Base-by-base conservation (phyloP, 208 protist genomes). In the Trypanosomatidae sp. region DNA sequence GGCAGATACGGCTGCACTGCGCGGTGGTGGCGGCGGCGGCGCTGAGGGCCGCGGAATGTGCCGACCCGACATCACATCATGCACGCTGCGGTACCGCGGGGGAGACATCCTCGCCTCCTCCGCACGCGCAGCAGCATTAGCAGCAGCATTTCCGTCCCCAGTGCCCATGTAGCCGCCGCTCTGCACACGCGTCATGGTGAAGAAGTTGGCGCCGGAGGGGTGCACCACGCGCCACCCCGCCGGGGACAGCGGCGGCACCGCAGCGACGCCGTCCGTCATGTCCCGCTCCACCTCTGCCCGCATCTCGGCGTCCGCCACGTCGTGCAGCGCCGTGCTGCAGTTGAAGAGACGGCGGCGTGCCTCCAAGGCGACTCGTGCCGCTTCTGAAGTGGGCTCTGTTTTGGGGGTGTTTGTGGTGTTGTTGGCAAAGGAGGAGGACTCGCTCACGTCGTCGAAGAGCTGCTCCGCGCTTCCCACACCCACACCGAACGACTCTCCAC, bases 191-290 rank as follows among this genome's bases (percentile, higher is more conserved):
- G 79, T 71, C 87, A 96, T 88, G 49, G 74, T 76, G 76, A 96
- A 94, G 66, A 81, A 91, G 65, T 74, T 78, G 3, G 85, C 82
- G 1, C 89, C 89, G 2, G 86, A 52, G 2, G 66, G 47, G 71
- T 95, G 90, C 52, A 86, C 71, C 30, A 96, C 84, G 15, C 72
- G 68, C 90, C 92, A 96, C 0, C 88, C 88, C 12, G 33, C 7
- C 50, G 92, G 90, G 17, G 90, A 79, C 3, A 96, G 76, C 52
- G 92, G 92, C 2, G 92, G 90, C 39, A 96, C 77, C 13, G 92
- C 92, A 0, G 84, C 66, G 0, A 84, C 86, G 28, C 92, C 90
- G 46, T 94, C 90, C 17, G 66, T 68, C 62, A 71, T 76, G 72
- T 96, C 92, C 2, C 92, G 84, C 60, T 62, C 76, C 50, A 94